Evolutionary conservation across 2,329 filamentous ascomycete genomes (phyloP).

Genomic region (Microcyclospora tardicrescens): DNA sequence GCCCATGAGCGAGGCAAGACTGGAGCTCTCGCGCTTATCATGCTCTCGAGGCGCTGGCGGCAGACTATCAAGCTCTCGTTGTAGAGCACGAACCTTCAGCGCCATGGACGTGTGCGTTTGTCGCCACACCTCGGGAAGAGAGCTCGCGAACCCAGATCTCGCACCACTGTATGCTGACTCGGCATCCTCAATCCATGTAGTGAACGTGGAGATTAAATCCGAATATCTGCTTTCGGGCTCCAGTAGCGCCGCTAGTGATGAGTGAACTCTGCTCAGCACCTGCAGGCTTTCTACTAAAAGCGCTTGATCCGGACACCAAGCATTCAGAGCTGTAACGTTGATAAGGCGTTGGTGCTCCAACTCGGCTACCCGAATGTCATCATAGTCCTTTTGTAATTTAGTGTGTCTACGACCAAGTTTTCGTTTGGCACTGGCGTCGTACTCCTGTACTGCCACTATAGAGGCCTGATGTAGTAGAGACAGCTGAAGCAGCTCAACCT

Average conservation of each 20-base stretch:
- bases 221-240: constrained; percentile 45
- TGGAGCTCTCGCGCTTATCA: constrained; percentile 18
- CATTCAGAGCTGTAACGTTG: constrained; percentile 41
- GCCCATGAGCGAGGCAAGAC: constrained; percentile 36
- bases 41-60: constrained; percentile 18
- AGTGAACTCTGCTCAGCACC: constrained; percentile 43
- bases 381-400: constrained; percentile 17
- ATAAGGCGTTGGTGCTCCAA: constrained; percentile 28
- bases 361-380: constrained; percentile 23
- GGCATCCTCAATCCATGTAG: constrained; percentile 39
- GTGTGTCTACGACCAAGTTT: constrained; percentile 16
- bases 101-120: constrained; percentile 42
- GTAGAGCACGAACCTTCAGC: constrained; percentile 44
- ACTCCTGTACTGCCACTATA: constrained; percentile 32
- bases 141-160: constrained; percentile 38
- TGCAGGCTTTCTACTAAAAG: constrained; percentile 45
- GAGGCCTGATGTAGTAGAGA: constrained; percentile 50
- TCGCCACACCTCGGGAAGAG: constrained; percentile 46
- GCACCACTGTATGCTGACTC: constrained; percentile 24
- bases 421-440: constrained; percentile 43
- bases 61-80: constrained; percentile 36
- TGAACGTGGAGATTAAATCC: constrained; percentile 44
- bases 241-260: constrained; percentile 45
- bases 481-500: constrained; percentile 53
- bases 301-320: constrained; percentile 34